Base-by-base conservation (phyloP, 2,329 filamentous ascomycete genomes). In the Neonectria sp. region DNA sequence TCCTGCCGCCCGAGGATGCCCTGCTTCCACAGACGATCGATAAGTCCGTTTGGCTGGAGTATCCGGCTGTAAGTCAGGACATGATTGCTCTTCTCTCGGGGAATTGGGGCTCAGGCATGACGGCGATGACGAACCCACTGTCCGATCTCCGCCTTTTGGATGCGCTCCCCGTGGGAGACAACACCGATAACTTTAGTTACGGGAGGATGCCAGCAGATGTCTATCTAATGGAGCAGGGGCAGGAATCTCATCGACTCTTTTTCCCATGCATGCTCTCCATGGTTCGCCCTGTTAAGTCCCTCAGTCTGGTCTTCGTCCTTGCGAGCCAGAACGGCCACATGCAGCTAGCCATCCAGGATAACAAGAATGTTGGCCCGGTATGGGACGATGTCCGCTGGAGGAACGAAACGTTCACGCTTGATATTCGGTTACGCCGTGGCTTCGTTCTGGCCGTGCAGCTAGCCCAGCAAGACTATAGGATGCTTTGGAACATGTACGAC, bases 351-450 rank as follows among this genome's bases (percentile, higher is more conserved):
- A 90, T 98, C 15, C 92, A 93, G 74, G 85, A 87, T 29, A 90
- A 91, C 75, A 90, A 90, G 73, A 90, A 88, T 70, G 82, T 85
- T 7, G 93, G 93, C 0, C 89, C 93, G 2, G 91, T 89, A 0
- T 97, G 95, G 95, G 89, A 93, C 7, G 92, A 96, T 77, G 88
- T 97, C 6, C 87, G 89, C 48, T 97, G 95, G 95, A 91, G 91
- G 64, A 86, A 91, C 21, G 90, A 92, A 55, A 85, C 86, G 7
- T 88, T 86, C 67, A 86, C 88, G 0, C 85, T 97, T 63, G 89
- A 91, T 24, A 79, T 97, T 43, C 89, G 88, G 67, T 82, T 97
- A 21, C 92, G 93, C 1, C 90, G 93, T 71, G 93, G 93, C 1
- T 95, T 96, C 75, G 83, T 91, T 65, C 82, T 97, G 48, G 88